phyloP scores from a whole-genome alignment of 2,329 filamentous ascomycete species.

The Cercospora janseana region DNA sequence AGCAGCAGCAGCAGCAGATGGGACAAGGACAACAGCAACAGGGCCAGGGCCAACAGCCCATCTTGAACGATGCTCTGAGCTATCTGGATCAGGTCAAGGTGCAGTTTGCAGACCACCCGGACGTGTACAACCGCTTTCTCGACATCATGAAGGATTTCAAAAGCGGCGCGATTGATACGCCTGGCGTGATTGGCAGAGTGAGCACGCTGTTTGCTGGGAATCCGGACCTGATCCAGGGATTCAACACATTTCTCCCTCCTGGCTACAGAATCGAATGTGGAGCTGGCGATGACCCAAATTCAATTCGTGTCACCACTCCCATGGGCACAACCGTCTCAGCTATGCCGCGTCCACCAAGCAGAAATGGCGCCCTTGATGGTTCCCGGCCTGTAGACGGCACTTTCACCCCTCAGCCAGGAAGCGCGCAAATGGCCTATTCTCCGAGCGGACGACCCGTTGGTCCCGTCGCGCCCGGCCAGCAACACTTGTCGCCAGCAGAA shows the following conservation, averaged over 20 bases:
- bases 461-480: conserved; percentile 38
- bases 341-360: conserved; percentile 59
- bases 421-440: conserved; percentile 43
- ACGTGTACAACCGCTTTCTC: conserved; percentile 94
- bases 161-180: conserved; percentile 95
- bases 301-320: conserved; percentile 92
- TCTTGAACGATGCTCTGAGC: conserved; percentile 82
- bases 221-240: conserved; percentile 83
- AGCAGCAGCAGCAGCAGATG: conserved; percentile 31
- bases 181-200: conserved; percentile 93
- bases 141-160: conserved; percentile 99
- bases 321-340: conserved; percentile 96
- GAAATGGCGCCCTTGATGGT: conserved; percentile 29
- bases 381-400: conserved; percentile 36
- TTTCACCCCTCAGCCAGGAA: conserved; percentile 44
- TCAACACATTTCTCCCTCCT: conserved; percentile 96
- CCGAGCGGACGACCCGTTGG: conserved; percentile 46
- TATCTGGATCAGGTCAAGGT: conserved; percentile 99
- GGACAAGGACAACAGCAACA: conserved; percentile 30
- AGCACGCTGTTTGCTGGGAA: conserved; percentile 95
- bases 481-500: conserved; percentile 34
- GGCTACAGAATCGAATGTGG: conserved; percentile 95
- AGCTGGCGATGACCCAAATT: conserved; percentile 88
- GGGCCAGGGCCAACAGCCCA: conserved; percentile 74
- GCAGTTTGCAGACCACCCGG: conserved; percentile 92